Evolutionary conservation across 2,329 filamentous ascomycete species (phyloP).

Genomic region (Microcyclospora pomicola): DNA sequence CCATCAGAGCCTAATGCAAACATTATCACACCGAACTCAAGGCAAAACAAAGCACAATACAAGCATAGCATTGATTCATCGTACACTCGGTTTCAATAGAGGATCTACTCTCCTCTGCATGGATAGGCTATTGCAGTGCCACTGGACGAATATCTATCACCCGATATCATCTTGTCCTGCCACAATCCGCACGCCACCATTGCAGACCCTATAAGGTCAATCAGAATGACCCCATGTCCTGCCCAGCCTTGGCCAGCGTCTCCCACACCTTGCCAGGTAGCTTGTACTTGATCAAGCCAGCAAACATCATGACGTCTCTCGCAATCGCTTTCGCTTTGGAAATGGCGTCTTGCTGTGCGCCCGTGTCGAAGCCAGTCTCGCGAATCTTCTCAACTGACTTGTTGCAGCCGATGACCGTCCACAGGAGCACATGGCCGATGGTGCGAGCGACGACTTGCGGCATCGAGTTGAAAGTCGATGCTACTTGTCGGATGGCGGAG

Average conservation of each 20-base stretch:
- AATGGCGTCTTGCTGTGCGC: constrained; percentile 40
- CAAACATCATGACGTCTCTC: constrained; percentile 85
- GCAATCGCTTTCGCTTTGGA: constrained; percentile 65
- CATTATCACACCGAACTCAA: not conserved
- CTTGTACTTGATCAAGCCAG: constrained; percentile 80
- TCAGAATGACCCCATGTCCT: constrained; percentile 38
- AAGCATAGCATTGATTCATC: not conserved
- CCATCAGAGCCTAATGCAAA: not conserved
- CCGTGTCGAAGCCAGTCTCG: constrained; percentile 54
- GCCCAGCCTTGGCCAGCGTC: constrained; percentile 67
- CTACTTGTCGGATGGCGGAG: constrained; percentile 61
- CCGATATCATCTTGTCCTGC: not conserved
- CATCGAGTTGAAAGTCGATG: constrained; percentile 66
- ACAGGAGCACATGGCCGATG: constrained; percentile 81
- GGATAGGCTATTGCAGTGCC: not conserved
- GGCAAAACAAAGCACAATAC: too few relatives aligned
- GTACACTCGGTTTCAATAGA: not conserved
- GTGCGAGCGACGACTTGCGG: constrained; percentile 74
- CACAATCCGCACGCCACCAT: constrained; percentile 5
- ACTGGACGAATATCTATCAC: not conserved
- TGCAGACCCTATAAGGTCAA: not conserved
- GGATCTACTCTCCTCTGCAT: not conserved
- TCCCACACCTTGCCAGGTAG: constrained; percentile 80
- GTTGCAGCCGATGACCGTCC: constrained; percentile 79
- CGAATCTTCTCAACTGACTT: constrained; percentile 60